Conservation (phyloP, 164 flowering plant species). For the Kalanchoe fedtschenkoi region DNA sequence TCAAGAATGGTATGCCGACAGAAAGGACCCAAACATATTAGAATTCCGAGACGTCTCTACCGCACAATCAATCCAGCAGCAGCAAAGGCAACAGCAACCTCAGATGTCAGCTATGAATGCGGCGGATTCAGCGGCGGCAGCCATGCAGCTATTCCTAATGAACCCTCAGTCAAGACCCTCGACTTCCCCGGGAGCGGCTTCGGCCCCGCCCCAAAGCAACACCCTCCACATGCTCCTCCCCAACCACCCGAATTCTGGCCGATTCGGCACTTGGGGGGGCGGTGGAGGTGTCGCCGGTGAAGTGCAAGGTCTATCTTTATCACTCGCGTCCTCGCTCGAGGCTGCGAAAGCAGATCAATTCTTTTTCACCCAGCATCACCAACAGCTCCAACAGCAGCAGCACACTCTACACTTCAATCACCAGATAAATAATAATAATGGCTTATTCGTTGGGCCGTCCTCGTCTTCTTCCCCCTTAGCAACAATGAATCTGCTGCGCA, state of each 20-base stretch:
- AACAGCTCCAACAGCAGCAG: slow-evolving; percentile 6
- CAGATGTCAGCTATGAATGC: slow-evolving; percentile 63
- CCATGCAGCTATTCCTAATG: slow-evolving; percentile 93
- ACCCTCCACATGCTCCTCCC: slow-evolving; percentile 9
- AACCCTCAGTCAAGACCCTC: slow-evolving; percentile 68
- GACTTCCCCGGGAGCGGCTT: slow-evolving; percentile 25
- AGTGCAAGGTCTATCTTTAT: slow-evolving; percentile 63
- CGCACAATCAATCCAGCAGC: slow-evolving; percentile 23
- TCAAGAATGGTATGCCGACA: slow-evolving; percentile 2
- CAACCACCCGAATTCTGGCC: slow-evolving; percentile 12
- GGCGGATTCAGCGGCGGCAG: slow-evolving; percentile 47
- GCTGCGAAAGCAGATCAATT: slow-evolving; percentile 66
- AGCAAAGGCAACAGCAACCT: slow-evolving; percentile 19
- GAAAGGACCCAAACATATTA: slow-evolving; percentile 1
- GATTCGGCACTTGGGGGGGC: not conserved
- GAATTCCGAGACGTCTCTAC: slow-evolving; percentile 2
- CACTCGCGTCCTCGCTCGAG: slow-evolving; percentile 57
- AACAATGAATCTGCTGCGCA: slow-evolving; percentile 41
- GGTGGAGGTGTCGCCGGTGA: slow-evolving; percentile 26
- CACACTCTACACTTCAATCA: slow-evolving; percentile 4
- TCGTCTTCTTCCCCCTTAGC: slow-evolving; percentile 32
- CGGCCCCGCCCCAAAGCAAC: slow-evolving; percentile 22
- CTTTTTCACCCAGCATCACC: slow-evolving; percentile 14
- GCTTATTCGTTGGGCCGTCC: slow-evolving; percentile 16
- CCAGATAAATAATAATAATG: not conserved